Conservation (phyloP, 2,329 filamentous ascomycete species). For the Ophiostoma ulmi region DNA sequence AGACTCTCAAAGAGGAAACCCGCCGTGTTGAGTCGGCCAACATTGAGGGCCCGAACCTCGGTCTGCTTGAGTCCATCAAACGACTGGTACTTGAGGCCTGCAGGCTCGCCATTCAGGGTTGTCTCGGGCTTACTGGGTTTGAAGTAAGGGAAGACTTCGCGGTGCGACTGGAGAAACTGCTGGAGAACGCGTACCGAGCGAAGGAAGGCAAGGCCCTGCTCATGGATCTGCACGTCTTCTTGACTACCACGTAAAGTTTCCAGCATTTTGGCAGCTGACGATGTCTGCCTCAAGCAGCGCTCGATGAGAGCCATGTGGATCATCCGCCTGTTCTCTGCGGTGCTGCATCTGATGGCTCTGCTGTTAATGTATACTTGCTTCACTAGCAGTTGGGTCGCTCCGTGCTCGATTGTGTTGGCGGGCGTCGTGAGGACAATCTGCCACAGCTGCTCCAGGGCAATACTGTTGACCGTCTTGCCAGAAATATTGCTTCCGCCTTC, state of each 20-base stretch:
- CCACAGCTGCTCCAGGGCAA: constrained; percentile 71
- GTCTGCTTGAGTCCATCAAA: constrained; percentile 59
- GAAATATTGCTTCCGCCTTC: neutral
- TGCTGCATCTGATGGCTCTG: constrained; percentile 45
- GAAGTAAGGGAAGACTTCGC: constrained; percentile 52
- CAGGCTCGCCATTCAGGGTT: constrained; percentile 54
- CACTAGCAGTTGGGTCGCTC: constrained; percentile 66
- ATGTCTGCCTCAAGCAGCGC: constrained; percentile 67
- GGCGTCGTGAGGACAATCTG: constrained; percentile 68
- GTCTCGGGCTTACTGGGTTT: constrained; percentile 50
- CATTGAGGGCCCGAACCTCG: constrained; percentile 56
- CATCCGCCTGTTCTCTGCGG: constrained; percentile 47
- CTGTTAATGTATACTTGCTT: constrained; percentile 62
- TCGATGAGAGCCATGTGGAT: constrained; percentile 67
- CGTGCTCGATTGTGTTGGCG: constrained; percentile 58
- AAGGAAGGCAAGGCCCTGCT: constrained; percentile 59
- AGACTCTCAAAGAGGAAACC: constrained; percentile 64
- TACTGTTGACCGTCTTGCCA: constrained; percentile 45
- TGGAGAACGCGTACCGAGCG: constrained; percentile 64
- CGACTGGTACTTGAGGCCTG: constrained; percentile 68
- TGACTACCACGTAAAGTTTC: constrained; percentile 43
- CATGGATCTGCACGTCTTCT: constrained; percentile 37
- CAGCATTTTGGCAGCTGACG: constrained; percentile 55
- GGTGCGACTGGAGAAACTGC: constrained; percentile 61
- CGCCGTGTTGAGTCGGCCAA: constrained; percentile 67